Evolutionary conservation across 208 protist species (phyloP), one percentile per base, ranked within the genome.

Genomic region (Acanthamoeba lenticulata): DNA sequence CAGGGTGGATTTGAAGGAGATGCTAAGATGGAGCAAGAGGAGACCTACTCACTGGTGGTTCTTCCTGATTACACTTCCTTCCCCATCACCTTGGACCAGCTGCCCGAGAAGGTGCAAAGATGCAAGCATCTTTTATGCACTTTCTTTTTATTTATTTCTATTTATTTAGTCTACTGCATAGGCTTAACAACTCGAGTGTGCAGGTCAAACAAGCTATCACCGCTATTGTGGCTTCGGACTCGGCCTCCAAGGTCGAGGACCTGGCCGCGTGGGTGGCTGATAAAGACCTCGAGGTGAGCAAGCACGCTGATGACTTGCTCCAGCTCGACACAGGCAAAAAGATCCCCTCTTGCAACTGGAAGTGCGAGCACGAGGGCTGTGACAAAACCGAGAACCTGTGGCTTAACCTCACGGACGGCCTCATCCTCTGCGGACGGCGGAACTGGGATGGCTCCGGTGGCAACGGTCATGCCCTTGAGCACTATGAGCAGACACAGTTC

Each of bases 401-500:
- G 88, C 88, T 93, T 17, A 93, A 93, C 44, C 62, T 93, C 13
- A 74, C 88, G 40, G 88, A 93, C 44, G 88, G 88, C 17, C 62
- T 79, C 40, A 93, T 93, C 57, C 55, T 81, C 15, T 93, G 88
- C 34, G 88, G 88, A 32, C 88, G 88, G 36, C 60, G 74, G 27
- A 95, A 99, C 55, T 99, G 97, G 21, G 96, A 97, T 67, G 98
- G 99, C 81, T 96, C 97, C 1, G 99, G 99, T 40, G 99, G 99
- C 38, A 99, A 99, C 79, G 97, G 96, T 7, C 99, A 99, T 96
- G 99, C 98, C 0, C 92, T 99, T 27, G 94, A 98, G 9, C 96
- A 97, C 81, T 98, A 92, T 93, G 98, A 98, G 0, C 93, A 96
- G 34, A 98, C 97, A 1, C 49, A 69, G 9, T 98, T 99, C 96